Conservation (phyloP, 768 basidiomycete species). For the Polyporus arcularius region DNA sequence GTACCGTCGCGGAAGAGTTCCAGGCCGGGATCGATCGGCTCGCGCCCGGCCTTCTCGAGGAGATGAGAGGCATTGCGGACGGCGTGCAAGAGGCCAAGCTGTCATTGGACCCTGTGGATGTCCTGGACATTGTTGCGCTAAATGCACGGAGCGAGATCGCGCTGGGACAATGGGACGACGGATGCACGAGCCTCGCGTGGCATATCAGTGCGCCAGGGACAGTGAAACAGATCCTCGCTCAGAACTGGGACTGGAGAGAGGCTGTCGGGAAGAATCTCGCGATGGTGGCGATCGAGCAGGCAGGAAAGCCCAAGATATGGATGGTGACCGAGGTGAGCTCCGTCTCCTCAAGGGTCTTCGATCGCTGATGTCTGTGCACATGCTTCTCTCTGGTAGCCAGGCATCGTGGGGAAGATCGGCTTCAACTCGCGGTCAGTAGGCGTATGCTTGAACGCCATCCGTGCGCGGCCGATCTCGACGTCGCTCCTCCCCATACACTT, state of each 20-base stretch:
- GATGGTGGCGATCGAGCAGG: slow-evolving; percentile 30
- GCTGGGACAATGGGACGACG: slow-evolving; percentile 37
- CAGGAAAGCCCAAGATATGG: slow-evolving; percentile 35
- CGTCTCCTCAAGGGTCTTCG: background rate
- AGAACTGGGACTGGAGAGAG: slow-evolving; percentile 42
- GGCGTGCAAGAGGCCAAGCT: slow-evolving; percentile 19
- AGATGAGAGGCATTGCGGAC: slow-evolving; percentile 38
- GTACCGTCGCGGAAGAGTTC: slow-evolving; percentile 29
- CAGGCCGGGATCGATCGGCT: slow-evolving; percentile 24
- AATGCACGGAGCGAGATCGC: slow-evolving; percentile 42
- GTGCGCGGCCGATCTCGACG: slow-evolving; percentile 33
- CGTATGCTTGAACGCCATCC: slow-evolving; percentile 39
- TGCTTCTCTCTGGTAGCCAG: slow-evolving; percentile 25
- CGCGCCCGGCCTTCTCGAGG: slow-evolving; percentile 32
- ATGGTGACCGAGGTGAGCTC: slow-evolving; percentile 38
- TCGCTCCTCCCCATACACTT: slow-evolving; percentile 36
- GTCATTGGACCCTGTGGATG: slow-evolving; percentile 10
- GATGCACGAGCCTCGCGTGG: slow-evolving; percentile 37
- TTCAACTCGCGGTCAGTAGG: slow-evolving; percentile 39
- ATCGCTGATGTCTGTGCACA: background rate
- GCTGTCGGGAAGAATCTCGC: slow-evolving; percentile 35
- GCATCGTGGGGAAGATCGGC: slow-evolving; percentile 41
- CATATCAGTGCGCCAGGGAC: slow-evolving; percentile 17
- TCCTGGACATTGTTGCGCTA: slow-evolving; percentile 37
- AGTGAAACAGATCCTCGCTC: slow-evolving; percentile 31